Evolutionary conservation across 1,284 basidiomycete species (phyloP).

Genomic region (Malassezia yamatoensis): DNA sequence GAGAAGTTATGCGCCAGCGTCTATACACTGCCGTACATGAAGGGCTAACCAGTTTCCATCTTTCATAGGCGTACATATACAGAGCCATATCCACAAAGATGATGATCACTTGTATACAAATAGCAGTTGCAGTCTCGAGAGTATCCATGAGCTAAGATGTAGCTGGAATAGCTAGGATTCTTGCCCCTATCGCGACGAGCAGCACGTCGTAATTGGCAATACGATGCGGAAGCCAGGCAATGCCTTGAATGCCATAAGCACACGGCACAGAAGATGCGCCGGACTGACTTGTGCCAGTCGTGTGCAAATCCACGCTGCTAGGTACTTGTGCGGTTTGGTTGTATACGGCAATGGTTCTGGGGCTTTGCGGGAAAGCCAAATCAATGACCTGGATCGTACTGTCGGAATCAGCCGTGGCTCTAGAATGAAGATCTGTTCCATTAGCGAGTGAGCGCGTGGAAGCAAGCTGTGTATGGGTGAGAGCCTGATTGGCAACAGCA

Average conservation of each 20-base stretch:
- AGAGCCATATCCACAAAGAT: too few species aligned
- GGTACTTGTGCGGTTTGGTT: not conserved
- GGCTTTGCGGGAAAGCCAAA: conserved; percentile 10
- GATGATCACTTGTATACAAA: not conserved
- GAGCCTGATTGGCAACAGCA: conserved; percentile 1
- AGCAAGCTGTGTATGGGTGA: not conserved
- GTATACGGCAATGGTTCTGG: conserved; percentile 7
- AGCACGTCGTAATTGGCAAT: conserved; percentile 13
- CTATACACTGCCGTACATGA: conserved; percentile 42
- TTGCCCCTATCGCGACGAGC: conserved; percentile 7
- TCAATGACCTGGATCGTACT: conserved; percentile 9
- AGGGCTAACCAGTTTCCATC: conserved; percentile 41
- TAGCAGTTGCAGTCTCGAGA: too few species aligned
- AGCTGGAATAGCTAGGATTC: conserved; percentile 8
- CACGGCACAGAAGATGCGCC: not conserved
- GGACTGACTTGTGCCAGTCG: not conserved
- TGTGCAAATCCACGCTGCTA: conserved; percentile 4
- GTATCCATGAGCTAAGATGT: not conserved
- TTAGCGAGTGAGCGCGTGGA: too few species aligned
- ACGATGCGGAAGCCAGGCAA: conserved; percentile 11
- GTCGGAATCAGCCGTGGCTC: not conserved
- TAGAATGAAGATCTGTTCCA: too few species aligned
- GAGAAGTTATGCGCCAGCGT: conserved; percentile 35
- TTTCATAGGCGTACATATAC: conserved; percentile 23
- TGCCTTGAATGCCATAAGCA: conserved; percentile 1